Conservation (phyloP, 2,329 filamentous ascomycete genomes). For the Talaromyces atroroseus region DNA sequence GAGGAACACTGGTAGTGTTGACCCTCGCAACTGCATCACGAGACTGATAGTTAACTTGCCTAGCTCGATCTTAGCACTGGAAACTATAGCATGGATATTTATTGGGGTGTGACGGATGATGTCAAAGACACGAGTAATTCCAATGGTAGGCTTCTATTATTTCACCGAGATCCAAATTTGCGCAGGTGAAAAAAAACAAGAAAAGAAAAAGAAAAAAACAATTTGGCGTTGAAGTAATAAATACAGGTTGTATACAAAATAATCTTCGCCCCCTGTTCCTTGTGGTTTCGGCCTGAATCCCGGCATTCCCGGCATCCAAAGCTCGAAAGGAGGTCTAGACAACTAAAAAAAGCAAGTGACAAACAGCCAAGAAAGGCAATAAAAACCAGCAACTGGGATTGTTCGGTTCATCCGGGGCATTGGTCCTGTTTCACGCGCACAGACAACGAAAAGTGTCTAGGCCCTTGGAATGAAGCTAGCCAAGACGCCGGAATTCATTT, state of each 20-base stretch:
- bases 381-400: neutral
- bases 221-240: neutral
- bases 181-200: neutral
- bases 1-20: neutral
- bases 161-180: neutral
- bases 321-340: neutral
- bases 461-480: neutral
- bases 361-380: neutral
- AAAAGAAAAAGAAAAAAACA: neutral
- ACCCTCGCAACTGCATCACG: neutral
- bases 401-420: neutral
- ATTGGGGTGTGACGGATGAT: neutral
- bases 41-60: neutral
- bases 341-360: neutral
- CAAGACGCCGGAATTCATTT: neutral
- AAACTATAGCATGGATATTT: neutral
- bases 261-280: neutral
- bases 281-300: neutral
- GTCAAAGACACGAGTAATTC: neutral
- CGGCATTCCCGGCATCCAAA: neutral
- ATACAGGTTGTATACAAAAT: neutral
- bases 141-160: neutral
- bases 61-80: neutral
- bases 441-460: neutral
- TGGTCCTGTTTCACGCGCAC: slow-evolving; percentile 5